These are phyloP conservation scores for Wallacemonas sp. DNA, from an alignment of 208 protist species.

Conservation along the genomic window DNA sequence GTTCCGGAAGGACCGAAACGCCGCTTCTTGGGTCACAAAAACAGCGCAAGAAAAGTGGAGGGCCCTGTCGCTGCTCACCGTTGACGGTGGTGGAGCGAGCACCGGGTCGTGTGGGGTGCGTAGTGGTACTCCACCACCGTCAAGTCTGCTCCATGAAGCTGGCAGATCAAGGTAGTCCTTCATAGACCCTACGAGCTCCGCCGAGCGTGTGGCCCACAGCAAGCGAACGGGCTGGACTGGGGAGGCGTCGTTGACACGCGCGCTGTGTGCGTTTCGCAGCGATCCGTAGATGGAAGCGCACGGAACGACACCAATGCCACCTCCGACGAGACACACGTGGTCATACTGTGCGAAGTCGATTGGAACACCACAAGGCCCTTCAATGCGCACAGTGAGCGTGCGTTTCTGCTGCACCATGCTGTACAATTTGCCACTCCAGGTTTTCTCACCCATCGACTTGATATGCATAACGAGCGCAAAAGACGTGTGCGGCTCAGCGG, in stretches of 20 bases:
- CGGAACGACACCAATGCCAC: constrained; percentile 45
- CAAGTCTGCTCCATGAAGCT: not conserved
- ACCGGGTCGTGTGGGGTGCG: not conserved
- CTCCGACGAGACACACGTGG: constrained; percentile 36
- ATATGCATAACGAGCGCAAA: constrained; percentile 36
- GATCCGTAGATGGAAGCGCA: constrained; percentile 41
- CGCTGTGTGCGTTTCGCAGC: constrained; percentile 7
- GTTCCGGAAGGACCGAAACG: not conserved
- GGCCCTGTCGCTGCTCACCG: not conserved
- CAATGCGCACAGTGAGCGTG: constrained; percentile 31
- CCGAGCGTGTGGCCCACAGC: constrained; percentile 18
- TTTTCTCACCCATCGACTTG: constrained; percentile 47
- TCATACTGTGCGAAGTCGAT: constrained; percentile 33
- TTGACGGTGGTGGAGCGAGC: not conserved
- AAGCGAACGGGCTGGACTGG: constrained; percentile 8
- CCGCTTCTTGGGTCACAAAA: not conserved
- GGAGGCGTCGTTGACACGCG: not conserved
- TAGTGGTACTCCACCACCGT: not conserved
- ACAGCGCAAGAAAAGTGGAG: not conserved
- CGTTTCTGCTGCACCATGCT: constrained; percentile 16
- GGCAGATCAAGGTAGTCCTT: constrained; percentile 15
- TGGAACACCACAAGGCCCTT: constrained; percentile 41
- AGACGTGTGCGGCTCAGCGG: not conserved
- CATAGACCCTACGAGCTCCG: constrained; percentile 9
- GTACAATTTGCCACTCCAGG: constrained; percentile 41